These are phyloP conservation scores for Calonectria hawksworthii DNA, from an alignment of 2,329 filamentous ascomycete species.

Conservation along the genomic window DNA sequence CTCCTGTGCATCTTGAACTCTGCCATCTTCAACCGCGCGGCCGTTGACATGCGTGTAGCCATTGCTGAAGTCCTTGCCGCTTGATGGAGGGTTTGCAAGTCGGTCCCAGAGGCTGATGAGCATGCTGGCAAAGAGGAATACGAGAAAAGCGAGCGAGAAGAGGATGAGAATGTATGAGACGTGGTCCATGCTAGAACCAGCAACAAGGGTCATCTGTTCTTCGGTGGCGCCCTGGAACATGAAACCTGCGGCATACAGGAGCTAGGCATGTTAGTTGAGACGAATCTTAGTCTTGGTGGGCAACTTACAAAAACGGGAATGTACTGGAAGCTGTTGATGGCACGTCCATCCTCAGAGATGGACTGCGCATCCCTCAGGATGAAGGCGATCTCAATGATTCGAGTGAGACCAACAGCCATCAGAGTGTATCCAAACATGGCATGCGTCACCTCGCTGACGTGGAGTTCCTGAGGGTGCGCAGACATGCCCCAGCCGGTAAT, in stretches of 20 bases:
- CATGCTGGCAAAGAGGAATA: slow-evolving; percentile 93
- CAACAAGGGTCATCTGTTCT: slow-evolving; percentile 90
- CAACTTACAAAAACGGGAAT: slow-evolving; percentile 69
- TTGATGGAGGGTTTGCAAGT: slow-evolving; percentile 54
- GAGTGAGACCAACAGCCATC: slow-evolving; percentile 87
- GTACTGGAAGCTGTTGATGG: slow-evolving; percentile 74
- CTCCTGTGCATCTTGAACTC: slow-evolving; percentile 85
- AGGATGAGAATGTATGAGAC: slow-evolving; percentile 94
- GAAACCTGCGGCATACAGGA: slow-evolving; percentile 93
- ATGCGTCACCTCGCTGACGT: slow-evolving; percentile 90
- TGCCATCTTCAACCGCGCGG: slow-evolving; percentile 62
- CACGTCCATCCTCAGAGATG: slow-evolving; percentile 75
- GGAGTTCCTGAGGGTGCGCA: slow-evolving; percentile 86
- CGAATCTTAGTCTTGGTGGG: background rate
- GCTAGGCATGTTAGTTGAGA: slow-evolving; percentile 60
- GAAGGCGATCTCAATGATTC: slow-evolving; percentile 93
- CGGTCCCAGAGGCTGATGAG: slow-evolving; percentile 88
- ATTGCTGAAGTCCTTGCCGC: slow-evolving; percentile 54
- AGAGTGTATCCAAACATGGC: slow-evolving; percentile 93
- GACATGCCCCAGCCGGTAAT: slow-evolving; percentile 98
- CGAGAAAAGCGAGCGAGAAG: slow-evolving; percentile 88
- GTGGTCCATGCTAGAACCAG: slow-evolving; percentile 82
- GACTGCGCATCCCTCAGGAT: slow-evolving; percentile 81
- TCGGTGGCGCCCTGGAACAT: slow-evolving; percentile 98
- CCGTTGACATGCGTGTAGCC: slow-evolving; percentile 53